Evolutionary conservation across 2,329 filamentous ascomycete species (phyloP).

Genomic region (Cordyceps farinosa): DNA sequence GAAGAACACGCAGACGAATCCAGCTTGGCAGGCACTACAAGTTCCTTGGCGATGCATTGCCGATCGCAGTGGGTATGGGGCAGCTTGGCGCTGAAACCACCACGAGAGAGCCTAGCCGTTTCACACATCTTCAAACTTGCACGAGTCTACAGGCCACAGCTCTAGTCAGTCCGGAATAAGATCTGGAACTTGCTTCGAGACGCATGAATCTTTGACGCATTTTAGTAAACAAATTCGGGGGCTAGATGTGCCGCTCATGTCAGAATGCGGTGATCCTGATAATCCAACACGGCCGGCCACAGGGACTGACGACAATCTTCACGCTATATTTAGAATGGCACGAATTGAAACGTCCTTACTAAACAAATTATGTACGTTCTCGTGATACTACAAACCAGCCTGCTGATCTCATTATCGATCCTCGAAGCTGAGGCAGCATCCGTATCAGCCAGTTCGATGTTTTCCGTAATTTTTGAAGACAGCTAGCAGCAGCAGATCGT

Average conservation of each 20-base stretch:
- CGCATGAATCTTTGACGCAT: neutral
- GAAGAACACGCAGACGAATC: neutral
- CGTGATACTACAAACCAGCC: too few relatives aligned
- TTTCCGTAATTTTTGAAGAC: slow-evolving; percentile 36
- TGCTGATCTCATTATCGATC: neutral
- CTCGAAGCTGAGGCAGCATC: neutral
- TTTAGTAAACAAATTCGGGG: neutral
- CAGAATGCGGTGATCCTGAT: neutral
- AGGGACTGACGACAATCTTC: too few relatives aligned
- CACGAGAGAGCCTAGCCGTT: neutral
- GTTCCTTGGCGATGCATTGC: neutral
- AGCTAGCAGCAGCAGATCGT: slow-evolving; percentile 56
- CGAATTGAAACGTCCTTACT: too few relatives aligned
- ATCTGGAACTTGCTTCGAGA: slow-evolving; percentile 2
- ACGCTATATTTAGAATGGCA: too few relatives aligned
- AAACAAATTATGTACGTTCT: too few relatives aligned
- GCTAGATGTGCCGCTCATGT: neutral
- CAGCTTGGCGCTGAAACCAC: slow-evolving; percentile 10
- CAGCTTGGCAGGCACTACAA: neutral
- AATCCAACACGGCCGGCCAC: neutral
- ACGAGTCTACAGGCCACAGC: neutral
- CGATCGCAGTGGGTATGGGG: neutral
- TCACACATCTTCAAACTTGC: neutral
- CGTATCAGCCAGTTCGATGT: slow-evolving; percentile 2
- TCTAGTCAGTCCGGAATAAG: neutral